Evolutionary conservation across 2,329 filamentous ascomycete species (phyloP).

Genomic region (Sporothrix schenckii): DNA sequence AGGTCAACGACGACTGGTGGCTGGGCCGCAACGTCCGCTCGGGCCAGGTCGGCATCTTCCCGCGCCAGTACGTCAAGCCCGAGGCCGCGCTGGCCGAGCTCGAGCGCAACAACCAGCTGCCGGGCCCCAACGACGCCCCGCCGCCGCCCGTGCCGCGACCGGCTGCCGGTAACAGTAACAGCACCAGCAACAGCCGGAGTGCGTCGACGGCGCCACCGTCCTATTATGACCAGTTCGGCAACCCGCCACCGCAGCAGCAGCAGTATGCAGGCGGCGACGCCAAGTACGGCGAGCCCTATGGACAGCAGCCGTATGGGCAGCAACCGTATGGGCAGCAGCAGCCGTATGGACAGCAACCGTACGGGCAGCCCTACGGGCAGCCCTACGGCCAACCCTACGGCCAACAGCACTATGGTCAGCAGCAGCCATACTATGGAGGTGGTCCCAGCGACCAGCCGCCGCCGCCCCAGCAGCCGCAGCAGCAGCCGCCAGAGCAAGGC

Average conservation of each 20-base stretch:
- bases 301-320: conserved; percentile 26
- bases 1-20: conserved; percentile 99
- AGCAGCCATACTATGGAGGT: conserved; percentile 47
- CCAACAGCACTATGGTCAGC: conserved; percentile 40
- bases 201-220: conserved; percentile 29
- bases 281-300: conserved; percentile 13
- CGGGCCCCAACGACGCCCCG: conserved; percentile 36
- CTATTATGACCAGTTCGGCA: conserved; percentile 31
- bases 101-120: conserved; percentile 33
- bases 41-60: conserved; percentile 88
- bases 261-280: conserved; percentile 13
- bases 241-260: conserved; percentile 17
- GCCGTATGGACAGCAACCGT: conserved; percentile 35
- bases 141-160: conserved; percentile 39
- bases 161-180: neutral
- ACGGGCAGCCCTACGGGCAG: conserved; percentile 23
- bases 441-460: conserved; percentile 37
- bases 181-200: conserved; percentile 38
- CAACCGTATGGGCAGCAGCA: conserved; percentile 32
- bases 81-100: conserved; percentile 46
- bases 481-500: conserved; percentile 53
- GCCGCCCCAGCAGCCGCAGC: conserved; percentile 52
- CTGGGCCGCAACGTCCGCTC: conserved; percentile 84
- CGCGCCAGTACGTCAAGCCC: conserved; percentile 82
- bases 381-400: conserved; percentile 31